These are phyloP conservation scores for Polygonum aviculare DNA, from an alignment of 148 eudicot species.

Conservation along the genomic window DNA sequence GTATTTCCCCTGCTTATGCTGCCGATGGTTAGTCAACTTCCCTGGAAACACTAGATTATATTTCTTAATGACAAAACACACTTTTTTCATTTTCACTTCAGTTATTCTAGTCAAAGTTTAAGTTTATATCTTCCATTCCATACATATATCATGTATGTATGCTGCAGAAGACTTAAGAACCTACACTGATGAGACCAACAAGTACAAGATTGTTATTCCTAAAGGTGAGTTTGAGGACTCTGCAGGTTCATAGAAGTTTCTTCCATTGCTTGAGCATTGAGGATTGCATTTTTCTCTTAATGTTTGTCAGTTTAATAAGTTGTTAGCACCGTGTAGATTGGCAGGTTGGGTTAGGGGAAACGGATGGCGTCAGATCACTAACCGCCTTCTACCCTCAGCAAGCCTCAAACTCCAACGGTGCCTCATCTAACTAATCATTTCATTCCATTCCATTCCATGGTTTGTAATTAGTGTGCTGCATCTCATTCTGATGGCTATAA, in stretches of 20 bases:
- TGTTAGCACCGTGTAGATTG: slow-evolving; percentile 43
- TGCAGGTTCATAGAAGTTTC: neutral
- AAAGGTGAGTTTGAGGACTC: slow-evolving; percentile 33
- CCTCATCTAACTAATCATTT: neutral
- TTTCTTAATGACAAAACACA: neutral
- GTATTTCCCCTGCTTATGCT: slow-evolving; percentile 11
- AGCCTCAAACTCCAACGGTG: slow-evolving; percentile 68
- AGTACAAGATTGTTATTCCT: slow-evolving; percentile 67
- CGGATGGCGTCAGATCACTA: slow-evolving; percentile 54
- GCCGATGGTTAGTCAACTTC: neutral
- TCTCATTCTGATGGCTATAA: neutral
- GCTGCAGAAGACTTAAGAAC: slow-evolving; percentile 40
- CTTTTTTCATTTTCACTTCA: slow-evolving; percentile 17
- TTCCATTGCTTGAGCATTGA: too few relatives aligned
- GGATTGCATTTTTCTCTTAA: too few relatives aligned
- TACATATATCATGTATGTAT: neutral
- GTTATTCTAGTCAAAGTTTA: neutral
- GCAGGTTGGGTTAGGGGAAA: slow-evolving; percentile 72
- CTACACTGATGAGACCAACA: slow-evolving; percentile 71
- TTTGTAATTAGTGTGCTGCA: neutral
- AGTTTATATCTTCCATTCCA: neutral
- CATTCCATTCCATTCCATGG: neutral
- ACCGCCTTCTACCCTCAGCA: slow-evolving; percentile 76
- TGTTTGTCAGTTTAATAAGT: too few relatives aligned
- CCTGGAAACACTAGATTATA: neutral